These are phyloP conservation scores for Melaleuca alternifolia DNA, from an alignment of 345 rosid genomes.

Conservation along the genomic window DNA sequence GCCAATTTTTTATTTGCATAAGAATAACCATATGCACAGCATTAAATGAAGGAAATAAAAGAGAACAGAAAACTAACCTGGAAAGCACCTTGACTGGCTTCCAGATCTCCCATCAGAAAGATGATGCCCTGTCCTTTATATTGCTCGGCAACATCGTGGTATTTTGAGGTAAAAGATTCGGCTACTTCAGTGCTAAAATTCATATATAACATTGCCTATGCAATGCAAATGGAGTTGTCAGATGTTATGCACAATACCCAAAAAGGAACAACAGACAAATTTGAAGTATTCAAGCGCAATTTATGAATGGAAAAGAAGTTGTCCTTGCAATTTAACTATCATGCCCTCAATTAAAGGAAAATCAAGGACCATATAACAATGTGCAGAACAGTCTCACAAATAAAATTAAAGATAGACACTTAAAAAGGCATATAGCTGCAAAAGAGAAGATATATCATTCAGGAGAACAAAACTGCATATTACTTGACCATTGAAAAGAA, in stretches of 20 bases:
- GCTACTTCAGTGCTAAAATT: slow-evolving; percentile 47
- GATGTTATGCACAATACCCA: not conserved
- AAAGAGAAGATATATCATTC: not conserved
- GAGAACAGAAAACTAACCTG: slow-evolving; percentile 37
- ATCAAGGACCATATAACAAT: not conserved
- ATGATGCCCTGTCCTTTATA: slow-evolving; percentile 55
- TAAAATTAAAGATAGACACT: not conserved
- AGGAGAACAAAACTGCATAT: not conserved
- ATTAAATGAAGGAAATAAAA: not conserved
- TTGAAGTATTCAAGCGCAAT: not conserved
- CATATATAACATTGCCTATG: slow-evolving; percentile 80
- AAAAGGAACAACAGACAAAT: not conserved
- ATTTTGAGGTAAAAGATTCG: slow-evolving; percentile 58
- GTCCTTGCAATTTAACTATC: not conserved
- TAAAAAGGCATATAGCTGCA: not conserved
- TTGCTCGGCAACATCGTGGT: slow-evolving; percentile 61
- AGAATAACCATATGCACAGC: not conserved
- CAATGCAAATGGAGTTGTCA: not conserved
- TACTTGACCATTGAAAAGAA: not conserved
- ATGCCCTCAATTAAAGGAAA: not conserved
- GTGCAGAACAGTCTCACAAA: not conserved
- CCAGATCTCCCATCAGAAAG: slow-evolving; percentile 87
- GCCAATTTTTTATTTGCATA: not conserved
- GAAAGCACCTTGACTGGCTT: slow-evolving; percentile 74
- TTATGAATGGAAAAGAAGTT: not conserved